Conservation (phyloP, 768 basidiomycete species). For the Gymnopilus dilepis region DNA sequence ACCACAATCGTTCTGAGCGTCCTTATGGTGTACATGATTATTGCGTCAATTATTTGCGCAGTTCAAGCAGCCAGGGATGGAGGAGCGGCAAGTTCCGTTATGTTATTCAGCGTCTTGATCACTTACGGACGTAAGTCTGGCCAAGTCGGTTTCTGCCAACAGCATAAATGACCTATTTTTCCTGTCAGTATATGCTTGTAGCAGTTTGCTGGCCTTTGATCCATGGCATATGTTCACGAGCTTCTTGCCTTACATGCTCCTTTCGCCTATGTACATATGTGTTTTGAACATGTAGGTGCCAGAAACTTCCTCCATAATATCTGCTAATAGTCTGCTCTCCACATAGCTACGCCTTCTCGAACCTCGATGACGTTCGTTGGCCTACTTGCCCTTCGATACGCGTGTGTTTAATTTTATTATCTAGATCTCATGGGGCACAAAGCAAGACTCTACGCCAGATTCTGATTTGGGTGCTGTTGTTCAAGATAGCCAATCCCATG, state of each 20-base stretch:
- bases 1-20: slow-evolving; percentile 75
- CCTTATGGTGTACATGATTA: slow-evolving; percentile 84
- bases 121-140: slow-evolving; percentile 74
- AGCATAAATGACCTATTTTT: neutral
- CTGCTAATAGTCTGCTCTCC: neutral
- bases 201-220: slow-evolving; percentile 86
- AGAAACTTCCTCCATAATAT: neutral
- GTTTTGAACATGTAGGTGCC: slow-evolving; percentile 72
- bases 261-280: slow-evolving; percentile 83
- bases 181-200: slow-evolving; percentile 69
- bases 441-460: slow-evolving; percentile 77
- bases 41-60: slow-evolving; percentile 82
- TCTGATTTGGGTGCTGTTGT: slow-evolving; percentile 84
- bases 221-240: slow-evolving; percentile 97
- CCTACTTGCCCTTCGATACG: slow-evolving; percentile 12
- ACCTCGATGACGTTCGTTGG: slow-evolving; percentile 77
- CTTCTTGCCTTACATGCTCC: slow-evolving; percentile 85
- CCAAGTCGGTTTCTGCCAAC: neutral
- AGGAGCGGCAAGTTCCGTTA: slow-evolving; percentile 68
- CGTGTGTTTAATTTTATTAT: neutral
- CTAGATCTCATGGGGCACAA: slow-evolving; percentile 96
- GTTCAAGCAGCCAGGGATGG: slow-evolving; percentile 72
- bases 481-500: slow-evolving; percentile 79
- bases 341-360: slow-evolving; percentile 82
- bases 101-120: slow-evolving; percentile 85